Base-by-base conservation (phyloP, 176 grass and related monocot genomes). In the Cymbopogon citratus region DNA sequence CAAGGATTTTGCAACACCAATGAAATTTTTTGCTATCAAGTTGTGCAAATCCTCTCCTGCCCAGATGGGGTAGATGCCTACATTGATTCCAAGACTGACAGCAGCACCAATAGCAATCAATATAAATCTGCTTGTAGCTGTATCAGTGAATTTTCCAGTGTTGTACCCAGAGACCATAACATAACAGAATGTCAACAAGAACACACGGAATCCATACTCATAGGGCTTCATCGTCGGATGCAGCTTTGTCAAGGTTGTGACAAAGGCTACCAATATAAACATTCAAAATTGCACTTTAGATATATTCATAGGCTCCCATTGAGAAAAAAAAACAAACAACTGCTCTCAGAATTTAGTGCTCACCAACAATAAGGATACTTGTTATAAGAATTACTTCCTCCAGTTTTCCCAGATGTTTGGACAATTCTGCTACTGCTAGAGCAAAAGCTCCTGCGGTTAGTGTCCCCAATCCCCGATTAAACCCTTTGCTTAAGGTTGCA, bases 401-500 rank as follows among this genome's bases (percentile, higher is more conserved):
- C 62, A 93, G 66, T 18, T 39, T 40, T 70, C 93, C 97, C 12
- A 84, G 41, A 36, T 91, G n/a, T 80, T 57, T 88, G 16, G 91
- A 91, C 29, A 99, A 69, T 85, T 93, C 91, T 21, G 91, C 93
- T 74, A 83, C 83, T 1, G 62, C 87, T 70, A 99, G 89, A 85
- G 97, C 91, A 90, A 95, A 86, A 36, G 91, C 97, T 88, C 93
- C 97, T 57, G 97, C 89, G 35, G 74, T 80, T 79, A 99, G 44
- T 36, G 93, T 99, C 44, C 97, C 97, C 78, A 95, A 67, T 45
- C 77, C 91, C 72, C 93, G 84, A 78, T 99, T 99, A 51, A 89
- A 90, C 21, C 97, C 91, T 88, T 99, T 99, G 86, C 97, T 99
- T 36, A 99, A 87, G 43, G 93, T 99, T 74, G 93, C 89, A 93